These are phyloP conservation scores for Suhomyces coccinellae DNA, from an alignment of 1,139 yeast species.

Conservation along the genomic window DNA sequence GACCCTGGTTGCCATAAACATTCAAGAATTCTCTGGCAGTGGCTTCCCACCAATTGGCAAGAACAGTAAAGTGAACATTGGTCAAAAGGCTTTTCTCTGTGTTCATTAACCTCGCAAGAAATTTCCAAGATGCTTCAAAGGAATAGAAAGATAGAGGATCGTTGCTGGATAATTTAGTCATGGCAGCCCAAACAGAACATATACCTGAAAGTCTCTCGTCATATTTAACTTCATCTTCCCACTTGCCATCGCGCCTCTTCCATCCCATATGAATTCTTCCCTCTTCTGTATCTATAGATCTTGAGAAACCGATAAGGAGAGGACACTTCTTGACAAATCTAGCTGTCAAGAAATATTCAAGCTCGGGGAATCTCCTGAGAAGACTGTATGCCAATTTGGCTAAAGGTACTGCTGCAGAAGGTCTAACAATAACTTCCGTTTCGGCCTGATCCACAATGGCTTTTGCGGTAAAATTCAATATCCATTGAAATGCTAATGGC, in stretches of 20 bases:
- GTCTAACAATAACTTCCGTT: conserved; percentile 81
- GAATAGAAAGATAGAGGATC: conserved; percentile 21
- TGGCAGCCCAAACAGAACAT: conserved; percentile 73
- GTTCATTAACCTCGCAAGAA: conserved; percentile 71
- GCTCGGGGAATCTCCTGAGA: conserved; percentile 59
- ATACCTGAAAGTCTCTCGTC: conserved; percentile 88
- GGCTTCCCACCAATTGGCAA: conserved; percentile 93
- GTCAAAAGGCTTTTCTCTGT: conserved; percentile 47
- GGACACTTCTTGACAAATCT: conserved; percentile 93
- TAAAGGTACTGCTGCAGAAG: conserved; percentile 77
- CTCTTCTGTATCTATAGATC: conserved; percentile 74
- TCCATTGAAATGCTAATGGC: conserved; percentile 64
- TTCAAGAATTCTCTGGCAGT: conserved; percentile 56
- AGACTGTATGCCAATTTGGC: conserved; percentile 64
- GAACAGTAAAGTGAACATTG: conserved; percentile 70
- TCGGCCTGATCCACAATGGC: conserved; percentile 90
- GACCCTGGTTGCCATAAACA: conserved; percentile 69
- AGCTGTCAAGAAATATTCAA: conserved; percentile 69
- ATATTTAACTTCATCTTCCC: conserved; percentile 79
- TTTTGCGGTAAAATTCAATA: conserved; percentile 78
- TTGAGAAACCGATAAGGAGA: conserved; percentile 74
- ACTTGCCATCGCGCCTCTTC: conserved; percentile 57
- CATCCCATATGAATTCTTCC: conserved; percentile 89
- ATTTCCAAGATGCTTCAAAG: conserved; percentile 64
- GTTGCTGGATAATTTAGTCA: conserved; percentile 47